These are phyloP conservation scores for Mortierella sp. DNA, from an alignment of 371 early-diverging fungal species.

Conservation along the genomic window DNA sequence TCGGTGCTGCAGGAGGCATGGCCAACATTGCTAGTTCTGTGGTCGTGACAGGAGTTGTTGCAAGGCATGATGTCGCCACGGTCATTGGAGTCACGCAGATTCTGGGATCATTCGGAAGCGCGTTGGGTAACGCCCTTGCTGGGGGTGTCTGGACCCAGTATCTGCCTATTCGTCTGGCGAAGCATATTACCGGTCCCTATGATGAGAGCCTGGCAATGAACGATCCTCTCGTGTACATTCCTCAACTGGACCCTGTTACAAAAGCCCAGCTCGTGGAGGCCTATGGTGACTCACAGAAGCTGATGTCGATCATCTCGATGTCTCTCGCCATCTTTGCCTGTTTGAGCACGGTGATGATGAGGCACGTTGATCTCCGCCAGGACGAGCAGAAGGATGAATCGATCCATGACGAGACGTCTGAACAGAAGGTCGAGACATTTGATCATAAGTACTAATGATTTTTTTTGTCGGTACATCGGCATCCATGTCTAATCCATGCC, in stretches of 20 bases:
- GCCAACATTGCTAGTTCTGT: conserved; percentile 49
- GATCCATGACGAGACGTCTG: no score
- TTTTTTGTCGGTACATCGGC: no score
- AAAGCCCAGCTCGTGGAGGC: conserved; percentile 53
- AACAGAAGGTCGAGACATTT: no score
- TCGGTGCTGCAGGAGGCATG: conserved; percentile 61
- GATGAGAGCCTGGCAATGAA: conserved; percentile 43
- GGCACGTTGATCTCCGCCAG: conserved; percentile 31
- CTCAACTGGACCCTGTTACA: conserved; percentile 24
- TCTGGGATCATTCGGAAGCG: conserved; percentile 54
- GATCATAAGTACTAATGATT: no score
- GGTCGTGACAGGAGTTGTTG: conserved; percentile 44
- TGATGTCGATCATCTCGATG: conserved; percentile 57
- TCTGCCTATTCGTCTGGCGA: conserved; percentile 53
- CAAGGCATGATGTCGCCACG: conserved; percentile 53
- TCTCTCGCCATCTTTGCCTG: conserved; percentile 44
- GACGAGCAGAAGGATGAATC: no score
- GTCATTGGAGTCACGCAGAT: conserved; percentile 58
- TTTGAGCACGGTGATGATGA: conserved; percentile 14
- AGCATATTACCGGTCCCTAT: conserved; percentile 57
- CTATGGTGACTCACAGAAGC: conserved; percentile 51
- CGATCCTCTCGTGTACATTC: conserved; percentile 18
- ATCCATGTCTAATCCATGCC: no score
- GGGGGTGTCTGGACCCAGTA: conserved; percentile 62
- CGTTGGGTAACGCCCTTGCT: conserved; percentile 58